Percentiles rank a stretch among this genome's conserved stretches.
phyloP scores from a whole-genome alignment of 306 rosid genomes.

The Ziziphus jujuba region DNA sequence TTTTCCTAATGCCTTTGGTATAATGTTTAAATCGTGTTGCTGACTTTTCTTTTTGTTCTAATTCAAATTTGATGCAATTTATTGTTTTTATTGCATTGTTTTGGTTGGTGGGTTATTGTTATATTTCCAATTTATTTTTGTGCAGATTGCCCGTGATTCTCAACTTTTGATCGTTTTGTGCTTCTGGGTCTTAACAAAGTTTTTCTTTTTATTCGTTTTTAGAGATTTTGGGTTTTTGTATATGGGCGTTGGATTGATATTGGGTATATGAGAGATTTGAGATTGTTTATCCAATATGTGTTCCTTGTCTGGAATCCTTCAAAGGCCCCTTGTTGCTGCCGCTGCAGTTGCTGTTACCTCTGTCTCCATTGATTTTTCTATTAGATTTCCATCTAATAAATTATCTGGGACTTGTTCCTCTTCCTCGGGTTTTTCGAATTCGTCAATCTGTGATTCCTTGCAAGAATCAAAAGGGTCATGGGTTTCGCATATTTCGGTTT shows the following conservation, averaged over 20 bases:
- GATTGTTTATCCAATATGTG: conserved; percentile 46
- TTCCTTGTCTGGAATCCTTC: conserved; percentile 76
- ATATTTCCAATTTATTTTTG: conserved; percentile 7
- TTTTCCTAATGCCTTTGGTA: too few relatives aligned
- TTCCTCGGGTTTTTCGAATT: conserved; percentile 32
- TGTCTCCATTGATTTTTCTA: conserved; percentile 61
- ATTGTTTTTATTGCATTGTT: conserved; percentile 10
- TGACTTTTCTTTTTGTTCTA: not conserved
- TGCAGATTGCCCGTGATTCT: not conserved
- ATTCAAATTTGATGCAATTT: conserved; percentile 31
- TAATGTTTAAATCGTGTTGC: conserved; percentile 9
- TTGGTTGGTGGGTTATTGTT: conserved; percentile 4
- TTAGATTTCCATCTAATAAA: conserved; percentile 47
- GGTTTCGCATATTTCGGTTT: conserved; percentile 56
- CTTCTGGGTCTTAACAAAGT: not conserved
- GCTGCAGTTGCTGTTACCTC: conserved; percentile 80
- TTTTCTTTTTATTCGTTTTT: not conserved
- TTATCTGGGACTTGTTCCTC: conserved; percentile 46
- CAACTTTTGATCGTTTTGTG: not conserved
- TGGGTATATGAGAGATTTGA: conserved; percentile 30
- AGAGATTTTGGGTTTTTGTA: not conserved
- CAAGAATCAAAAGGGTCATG: conserved; percentile 39
- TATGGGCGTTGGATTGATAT: conserved; percentile 13
- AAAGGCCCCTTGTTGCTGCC: conserved; percentile 85
- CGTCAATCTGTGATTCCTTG: conserved; percentile 22